Evolutionary conservation across 2,329 filamentous ascomycete genomes (phyloP).

Genomic region (Curvularia spicifera): DNA sequence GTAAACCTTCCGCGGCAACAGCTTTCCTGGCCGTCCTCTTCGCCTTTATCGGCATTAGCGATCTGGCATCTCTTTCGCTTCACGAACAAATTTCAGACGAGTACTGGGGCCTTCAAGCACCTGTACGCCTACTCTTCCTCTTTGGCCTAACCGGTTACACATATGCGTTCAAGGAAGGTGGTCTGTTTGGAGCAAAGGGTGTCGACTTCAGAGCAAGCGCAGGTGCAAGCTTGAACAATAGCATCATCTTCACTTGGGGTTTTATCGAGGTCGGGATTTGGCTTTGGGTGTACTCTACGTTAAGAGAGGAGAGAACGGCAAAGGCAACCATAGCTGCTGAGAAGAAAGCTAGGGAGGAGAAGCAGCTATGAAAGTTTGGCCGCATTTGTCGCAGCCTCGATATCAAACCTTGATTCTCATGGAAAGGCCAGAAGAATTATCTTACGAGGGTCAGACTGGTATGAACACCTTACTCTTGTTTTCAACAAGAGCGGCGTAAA

Average conservation of each 20-base stretch:
- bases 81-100: slow-evolving; percentile 52
- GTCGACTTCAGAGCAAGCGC: slow-evolving; percentile 34
- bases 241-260: slow-evolving; percentile 81
- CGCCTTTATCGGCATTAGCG: slow-evolving; percentile 61
- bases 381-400: background rate
- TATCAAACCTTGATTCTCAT: background rate
- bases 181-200: slow-evolving; percentile 51
- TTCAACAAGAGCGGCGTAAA: background rate
- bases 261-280: slow-evolving; percentile 84
- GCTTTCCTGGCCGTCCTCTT: slow-evolving; percentile 72
- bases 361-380: slow-evolving; percentile 21
- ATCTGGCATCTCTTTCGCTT: slow-evolving; percentile 56
- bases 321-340: slow-evolving; percentile 39
- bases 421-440: background rate
- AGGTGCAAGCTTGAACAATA: slow-evolving; percentile 76
- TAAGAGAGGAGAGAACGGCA: slow-evolving; percentile 48
- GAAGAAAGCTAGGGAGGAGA: slow-evolving; percentile 42
- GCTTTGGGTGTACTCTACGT: slow-evolving; percentile 71
- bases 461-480: background rate
- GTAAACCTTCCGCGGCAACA: slow-evolving; percentile 71
- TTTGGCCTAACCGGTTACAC: slow-evolving; percentile 68
- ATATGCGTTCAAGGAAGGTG: slow-evolving; percentile 65
- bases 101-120: slow-evolving; percentile 62
- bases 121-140: slow-evolving; percentile 69
- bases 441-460: background rate